Evolutionary conservation across 805 yeast genomes (phyloP), one percentile per base, ranked within the genome.

Genomic region (Maudiozyma saulgeensis): DNA sequence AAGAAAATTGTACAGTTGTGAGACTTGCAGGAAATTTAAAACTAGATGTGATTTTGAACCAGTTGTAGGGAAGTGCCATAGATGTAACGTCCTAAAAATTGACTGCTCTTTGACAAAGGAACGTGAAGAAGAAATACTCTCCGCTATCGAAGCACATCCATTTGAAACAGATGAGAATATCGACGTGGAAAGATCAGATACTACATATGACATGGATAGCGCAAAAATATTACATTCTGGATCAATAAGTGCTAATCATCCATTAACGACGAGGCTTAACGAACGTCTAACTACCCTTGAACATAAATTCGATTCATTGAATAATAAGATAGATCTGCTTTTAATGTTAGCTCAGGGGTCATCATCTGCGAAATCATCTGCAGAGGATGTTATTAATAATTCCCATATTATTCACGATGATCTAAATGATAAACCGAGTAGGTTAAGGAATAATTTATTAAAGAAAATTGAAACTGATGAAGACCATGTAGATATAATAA

Each of bases 11-110:
- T 70, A 67, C 37, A 77, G 70, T 60, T 80, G 85, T 59, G 68
- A 67, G 13, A 67, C 71, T 15, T 80, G 85, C 53, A 67, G 83
- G 13, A 75, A 71, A 56, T 68, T 78, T 51, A 80, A 80, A 58
- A 79, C 84, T 1, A 69, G 82, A 50, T 80, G 85, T 59, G 81
- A 76, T 50, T 73, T 70, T 53, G 77, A 75, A 41, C 69, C 71
- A 0, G 56, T 64, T 2, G 57, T 60, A 12, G 71, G 69, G 4
- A 71, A 72, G 53, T 80, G 84, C 54, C 77, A 76, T 49, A 66
- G 83, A 28, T 80, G 85, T 53, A 66, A 63, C 41, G 69, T 78
- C 28, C 56, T 79, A 39, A 61, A 73, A 41, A 56, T 78, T 8
- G 70, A 67, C 0, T 80, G 85, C 52, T 76, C 81, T 0, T 56